Conservation (phyloP, 1,284 basidiomycete species). For the Cutaneotrichosporon mucoides region DNA sequence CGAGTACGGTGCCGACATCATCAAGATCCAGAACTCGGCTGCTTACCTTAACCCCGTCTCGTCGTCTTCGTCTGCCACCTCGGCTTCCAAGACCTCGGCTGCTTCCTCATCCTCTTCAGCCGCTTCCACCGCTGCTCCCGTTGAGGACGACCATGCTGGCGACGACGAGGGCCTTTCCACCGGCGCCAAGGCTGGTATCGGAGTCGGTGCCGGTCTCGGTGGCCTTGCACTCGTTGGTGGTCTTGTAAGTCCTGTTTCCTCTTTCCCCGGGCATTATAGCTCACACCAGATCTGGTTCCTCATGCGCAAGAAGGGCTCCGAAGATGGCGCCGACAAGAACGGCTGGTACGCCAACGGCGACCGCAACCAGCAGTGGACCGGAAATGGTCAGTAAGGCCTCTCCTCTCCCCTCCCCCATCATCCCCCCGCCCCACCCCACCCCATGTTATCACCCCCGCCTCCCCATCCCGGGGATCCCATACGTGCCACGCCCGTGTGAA, state of each 20-base stretch:
- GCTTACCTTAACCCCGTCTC: slow-evolving; percentile 1
- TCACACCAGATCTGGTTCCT: slow-evolving; percentile 8
- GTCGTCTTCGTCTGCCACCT: neutral
- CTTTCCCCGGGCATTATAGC: neutral
- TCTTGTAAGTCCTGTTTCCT: slow-evolving; percentile 16
- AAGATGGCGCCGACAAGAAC: slow-evolving; percentile 1
- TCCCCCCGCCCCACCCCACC: too few relatives aligned
- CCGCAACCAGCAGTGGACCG: slow-evolving; percentile 6
- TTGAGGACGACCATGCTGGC: neutral
- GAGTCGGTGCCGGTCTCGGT: slow-evolving; percentile 36
- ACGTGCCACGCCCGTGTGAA: neutral
- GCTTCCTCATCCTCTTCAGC: too few relatives aligned
- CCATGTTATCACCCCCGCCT: neutral
- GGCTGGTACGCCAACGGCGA: slow-evolving; percentile 18
- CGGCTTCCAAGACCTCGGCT: too few relatives aligned
- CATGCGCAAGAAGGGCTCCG: slow-evolving; percentile 11
- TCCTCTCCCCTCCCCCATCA: neutral
- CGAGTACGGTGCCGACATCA: slow-evolving; percentile 62
- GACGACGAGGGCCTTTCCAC: slow-evolving; percentile 12
- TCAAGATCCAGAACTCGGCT: slow-evolving; percentile 46
- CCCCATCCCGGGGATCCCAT: neutral
- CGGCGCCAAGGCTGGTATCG: slow-evolving; percentile 41
- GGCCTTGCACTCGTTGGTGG: slow-evolving; percentile 29
- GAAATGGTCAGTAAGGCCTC: slow-evolving; percentile 1
- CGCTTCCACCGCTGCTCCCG: too few relatives aligned